Base-by-base conservation (phyloP, 2,329 filamentous ascomycete genomes). In the Fusarium sp. region DNA sequence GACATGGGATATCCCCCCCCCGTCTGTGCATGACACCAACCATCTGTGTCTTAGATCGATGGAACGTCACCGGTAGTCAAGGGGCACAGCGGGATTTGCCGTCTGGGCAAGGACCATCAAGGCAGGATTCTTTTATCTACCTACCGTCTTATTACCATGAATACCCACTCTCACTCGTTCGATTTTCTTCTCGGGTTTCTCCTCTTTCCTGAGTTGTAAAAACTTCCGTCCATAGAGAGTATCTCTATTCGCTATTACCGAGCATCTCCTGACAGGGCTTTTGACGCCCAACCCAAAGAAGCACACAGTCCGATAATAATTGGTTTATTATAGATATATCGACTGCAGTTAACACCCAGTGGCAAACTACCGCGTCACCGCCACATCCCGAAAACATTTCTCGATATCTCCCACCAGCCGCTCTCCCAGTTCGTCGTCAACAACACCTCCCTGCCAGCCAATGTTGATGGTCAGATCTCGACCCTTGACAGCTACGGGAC, bases 391-490 rank as follows among this genome's bases (percentile, higher is more conserved):
- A 23, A 71, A 10, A 55, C 70, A 66, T 11, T 29, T 54, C 8
- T 57, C 49, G 1, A 42, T 25, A 53, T 70, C 64, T 4, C 9
- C 8, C 5, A 33, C 18, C 27, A 73, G 20, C 11, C 34, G 25
- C 16, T 68, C 58, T 6, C 60, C 69, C 13, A 67, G 31, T 42
- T 29, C 29, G 2, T 20, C 40, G 16, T 73, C 65, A 8, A 69
- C 50, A 16, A 67, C 34, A 4, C 55, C 49, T n/a, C 67, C 50
- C 54, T 73, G 72, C 69, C 72, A 74, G 49, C 53, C 61, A 10
- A 74, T 33, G 11, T 68, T 68, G 3, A 74, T 38, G 9, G 64
- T 60, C 61, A 74, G 33, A 4, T 66, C 65, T 6, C 44, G 59
- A 1, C 63, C 66, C 50, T 68, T 67, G 6, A 73, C 59, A 7